Conservation (phyloP, 768 basidiomycete genomes). For the Leccinellum luteum region DNA sequence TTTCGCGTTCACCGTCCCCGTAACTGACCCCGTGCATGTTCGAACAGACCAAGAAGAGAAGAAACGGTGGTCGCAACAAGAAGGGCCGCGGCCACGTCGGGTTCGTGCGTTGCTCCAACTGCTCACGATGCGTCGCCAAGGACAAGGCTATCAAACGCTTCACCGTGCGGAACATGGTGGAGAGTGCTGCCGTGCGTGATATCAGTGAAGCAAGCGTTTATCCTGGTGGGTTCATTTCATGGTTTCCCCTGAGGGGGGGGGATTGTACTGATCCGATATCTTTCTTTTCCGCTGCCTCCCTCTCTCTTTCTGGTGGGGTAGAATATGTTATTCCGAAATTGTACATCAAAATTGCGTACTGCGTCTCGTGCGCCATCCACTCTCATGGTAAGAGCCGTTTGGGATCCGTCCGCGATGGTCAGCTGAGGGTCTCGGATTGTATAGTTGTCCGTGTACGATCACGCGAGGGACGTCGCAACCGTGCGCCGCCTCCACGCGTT, state of each 20-base stretch:
- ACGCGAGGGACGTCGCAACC: constrained; percentile 92
- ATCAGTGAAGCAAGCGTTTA: constrained; percentile 96
- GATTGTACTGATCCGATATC: neutral
- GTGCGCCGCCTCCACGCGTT: constrained; percentile 92
- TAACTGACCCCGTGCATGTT: neutral
- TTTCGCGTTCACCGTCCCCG: neutral
- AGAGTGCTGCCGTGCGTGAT: constrained; percentile 96
- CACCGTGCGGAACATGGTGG: constrained; percentile 99
- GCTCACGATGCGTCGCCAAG: constrained; percentile 96
- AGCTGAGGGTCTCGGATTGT: neutral
- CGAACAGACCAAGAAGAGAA: constrained; percentile 93
- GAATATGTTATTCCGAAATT: constrained; percentile 97
- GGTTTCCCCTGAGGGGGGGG: neutral
- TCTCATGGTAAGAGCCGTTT: constrained; percentile 71
- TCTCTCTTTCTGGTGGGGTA: constrained; percentile 27
- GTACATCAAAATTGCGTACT: constrained; percentile 98
- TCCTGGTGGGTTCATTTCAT: constrained; percentile 53
- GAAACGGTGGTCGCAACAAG: constrained; percentile 99
- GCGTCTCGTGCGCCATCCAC: constrained; percentile 99
- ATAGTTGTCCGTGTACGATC: constrained; percentile 99
- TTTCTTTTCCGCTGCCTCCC: neutral
- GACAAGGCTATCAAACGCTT: constrained; percentile 99
- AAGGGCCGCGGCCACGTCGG: constrained; percentile 95
- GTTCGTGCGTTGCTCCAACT: constrained; percentile 98
- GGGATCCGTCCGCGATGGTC: neutral